Conservation (phyloP, 129 eudicot species). For the Heracleum sosnowskyi region DNA sequence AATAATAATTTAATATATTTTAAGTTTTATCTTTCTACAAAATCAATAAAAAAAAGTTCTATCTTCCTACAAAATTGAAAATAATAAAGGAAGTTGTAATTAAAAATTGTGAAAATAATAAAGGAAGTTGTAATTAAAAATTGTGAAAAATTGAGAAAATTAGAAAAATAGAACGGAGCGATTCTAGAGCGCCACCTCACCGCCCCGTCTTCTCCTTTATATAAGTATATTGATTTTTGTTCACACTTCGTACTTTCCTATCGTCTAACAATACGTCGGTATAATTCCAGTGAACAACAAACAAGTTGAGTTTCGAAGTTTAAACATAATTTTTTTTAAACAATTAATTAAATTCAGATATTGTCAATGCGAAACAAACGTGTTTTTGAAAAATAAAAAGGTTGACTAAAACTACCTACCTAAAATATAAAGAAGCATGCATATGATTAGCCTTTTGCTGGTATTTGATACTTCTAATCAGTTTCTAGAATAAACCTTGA, state of each 20-base stretch:
- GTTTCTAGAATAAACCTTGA: not conserved
- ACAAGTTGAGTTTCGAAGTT: not conserved
- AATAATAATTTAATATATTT: no score
- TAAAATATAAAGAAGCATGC: not conserved
- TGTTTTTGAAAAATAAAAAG: not conserved
- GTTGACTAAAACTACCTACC: not conserved
- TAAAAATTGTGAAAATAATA: no score
- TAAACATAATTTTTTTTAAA: not conserved
- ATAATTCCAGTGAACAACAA: not conserved
- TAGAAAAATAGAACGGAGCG: no score
- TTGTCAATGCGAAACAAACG: not conserved
- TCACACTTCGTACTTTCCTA: not conserved
- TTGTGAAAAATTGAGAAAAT: no score
- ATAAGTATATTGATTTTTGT: no score
- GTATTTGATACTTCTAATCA: not conserved
- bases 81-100: no score
- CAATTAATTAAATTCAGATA: not conserved
- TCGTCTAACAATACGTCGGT: not conserved
- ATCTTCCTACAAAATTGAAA: no score
- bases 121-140: no score
- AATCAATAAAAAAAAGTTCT: no score
- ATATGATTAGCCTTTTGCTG: not conserved
- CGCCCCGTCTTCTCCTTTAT: no score
- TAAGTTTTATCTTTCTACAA: no score
- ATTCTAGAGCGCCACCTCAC: no score